Evolutionary conservation across 176 grass and related monocot species (phyloP).

Genomic region (Musa troglodytarum): DNA sequence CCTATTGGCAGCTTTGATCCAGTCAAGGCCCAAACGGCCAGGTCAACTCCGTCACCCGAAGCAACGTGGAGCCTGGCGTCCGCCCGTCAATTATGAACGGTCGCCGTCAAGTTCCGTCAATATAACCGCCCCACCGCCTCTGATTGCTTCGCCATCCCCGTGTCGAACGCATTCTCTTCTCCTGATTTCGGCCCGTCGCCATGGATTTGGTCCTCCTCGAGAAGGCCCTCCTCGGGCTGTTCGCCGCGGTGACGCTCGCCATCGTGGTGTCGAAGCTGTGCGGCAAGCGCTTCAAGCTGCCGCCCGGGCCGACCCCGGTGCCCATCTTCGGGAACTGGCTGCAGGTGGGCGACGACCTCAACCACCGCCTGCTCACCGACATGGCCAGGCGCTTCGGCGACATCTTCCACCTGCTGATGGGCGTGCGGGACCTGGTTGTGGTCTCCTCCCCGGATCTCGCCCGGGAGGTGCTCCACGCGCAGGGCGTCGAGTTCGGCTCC

Average conservation of each 20-base stretch:
- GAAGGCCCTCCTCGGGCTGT: conserved; percentile 83
- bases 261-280: conserved; percentile 56
- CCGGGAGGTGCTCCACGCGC: conserved; percentile 79
- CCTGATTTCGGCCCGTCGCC: too few species aligned
- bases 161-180: too few species aligned
- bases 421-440: conserved; percentile 74
- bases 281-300: conserved; percentile 58
- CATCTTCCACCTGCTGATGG: conserved; percentile 80
- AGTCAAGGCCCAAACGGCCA: neutral
- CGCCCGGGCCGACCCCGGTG: conserved; percentile 38
- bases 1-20: too few species aligned
- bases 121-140: neutral
- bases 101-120: neutral
- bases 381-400: conserved; percentile 68
- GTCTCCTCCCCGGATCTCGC: conserved; percentile 70
- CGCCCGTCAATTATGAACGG: too few species aligned
- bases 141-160: neutral
- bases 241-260: conserved; percentile 61
- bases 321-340: conserved; percentile 91
- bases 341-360: conserved; percentile 90
- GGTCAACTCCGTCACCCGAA: neutral
- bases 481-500: conserved; percentile 92
- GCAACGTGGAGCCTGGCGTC: neutral
- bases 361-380: conserved; percentile 64
- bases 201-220: conserved; percentile 70